phyloP scores from a whole-genome alignment of 768 basidiomycete genomes.

The Jaapia argillacea region DNA sequence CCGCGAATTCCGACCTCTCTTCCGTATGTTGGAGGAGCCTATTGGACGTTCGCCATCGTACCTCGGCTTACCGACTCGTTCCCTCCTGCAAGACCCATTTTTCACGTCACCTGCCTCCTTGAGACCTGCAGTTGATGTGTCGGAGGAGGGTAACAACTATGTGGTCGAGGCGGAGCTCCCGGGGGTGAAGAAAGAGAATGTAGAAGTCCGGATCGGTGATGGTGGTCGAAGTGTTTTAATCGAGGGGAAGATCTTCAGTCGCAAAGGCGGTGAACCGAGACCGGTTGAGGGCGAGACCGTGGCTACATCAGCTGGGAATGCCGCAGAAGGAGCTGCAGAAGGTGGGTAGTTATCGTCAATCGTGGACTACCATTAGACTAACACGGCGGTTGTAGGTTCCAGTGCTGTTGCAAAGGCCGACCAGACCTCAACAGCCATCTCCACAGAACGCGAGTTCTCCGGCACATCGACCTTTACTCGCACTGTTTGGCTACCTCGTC shows the following conservation, averaged over 20 bases:
- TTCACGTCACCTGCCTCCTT: slow-evolving; percentile 22
- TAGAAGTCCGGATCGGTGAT: slow-evolving; percentile 62
- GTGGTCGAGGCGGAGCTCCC: slow-evolving; percentile 71
- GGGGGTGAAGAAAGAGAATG: slow-evolving; percentile 68
- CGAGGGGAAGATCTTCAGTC: slow-evolving; percentile 44
- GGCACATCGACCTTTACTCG: slow-evolving; percentile 49
- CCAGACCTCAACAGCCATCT: slow-evolving; percentile 32
- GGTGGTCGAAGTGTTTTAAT: slow-evolving; percentile 64
- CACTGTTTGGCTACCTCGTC: slow-evolving; percentile 62
- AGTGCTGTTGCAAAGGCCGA: slow-evolving; percentile 12
- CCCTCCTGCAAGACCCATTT: slow-evolving; percentile 43
- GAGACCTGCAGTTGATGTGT: slow-evolving; percentile 57
- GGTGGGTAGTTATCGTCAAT: slow-evolving; percentile 14
- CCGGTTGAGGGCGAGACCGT: slow-evolving; percentile 5
- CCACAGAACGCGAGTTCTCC: slow-evolving; percentile 51
- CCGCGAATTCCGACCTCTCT: slow-evolving; percentile 64
- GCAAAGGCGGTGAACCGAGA: slow-evolving; percentile 10
- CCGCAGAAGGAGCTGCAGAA: slow-evolving; percentile 14
- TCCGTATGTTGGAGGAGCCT: slow-evolving; percentile 71
- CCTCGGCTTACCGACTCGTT: slow-evolving; percentile 20
- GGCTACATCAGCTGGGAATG: slow-evolving; percentile 12
- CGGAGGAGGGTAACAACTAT: slow-evolving; percentile 55
- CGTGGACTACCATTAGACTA: slow-evolving; percentile 1
- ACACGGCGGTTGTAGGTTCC: slow-evolving; percentile 7
- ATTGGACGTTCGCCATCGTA: slow-evolving; percentile 27